These are phyloP conservation scores for Solanum lycopersicoides DNA, from an alignment of 257 asterid genomes.

Conservation along the genomic window DNA sequence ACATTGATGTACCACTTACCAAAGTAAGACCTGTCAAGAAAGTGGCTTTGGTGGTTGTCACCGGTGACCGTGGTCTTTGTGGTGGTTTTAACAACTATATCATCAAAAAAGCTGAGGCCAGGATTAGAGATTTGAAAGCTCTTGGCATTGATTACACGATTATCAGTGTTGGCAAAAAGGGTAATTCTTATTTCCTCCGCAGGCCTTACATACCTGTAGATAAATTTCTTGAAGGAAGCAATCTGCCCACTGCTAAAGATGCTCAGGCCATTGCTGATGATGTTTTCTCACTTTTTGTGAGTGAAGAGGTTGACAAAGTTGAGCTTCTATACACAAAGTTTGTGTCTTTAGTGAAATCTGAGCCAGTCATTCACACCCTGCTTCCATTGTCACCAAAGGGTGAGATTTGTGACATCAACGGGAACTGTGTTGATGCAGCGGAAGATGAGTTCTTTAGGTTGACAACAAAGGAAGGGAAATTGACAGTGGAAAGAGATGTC, in stretches of 20 bases:
- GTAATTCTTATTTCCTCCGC: conserved; percentile 57
- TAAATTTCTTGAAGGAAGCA: conserved; percentile 47
- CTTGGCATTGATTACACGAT: conserved; percentile 62
- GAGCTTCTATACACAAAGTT: conserved; percentile 87
- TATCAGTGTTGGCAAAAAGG: conserved; percentile 82
- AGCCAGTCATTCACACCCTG: conserved; percentile 76
- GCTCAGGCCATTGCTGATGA: conserved; percentile 91
- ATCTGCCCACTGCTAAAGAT: conserved; percentile 80
- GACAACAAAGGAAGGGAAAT: conserved; percentile 77
- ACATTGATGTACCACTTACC: conserved; percentile 69
- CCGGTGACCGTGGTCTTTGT: conserved; percentile 94
- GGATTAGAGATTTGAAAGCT: conserved; percentile 44
- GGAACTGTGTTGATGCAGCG: conserved; percentile 76
- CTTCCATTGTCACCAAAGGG: conserved; percentile 91
- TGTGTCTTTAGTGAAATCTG: conserved; percentile 73
- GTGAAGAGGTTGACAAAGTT: conserved; percentile 87
- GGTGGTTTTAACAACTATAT: conserved; percentile 71
- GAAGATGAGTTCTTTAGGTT: conserved; percentile 81
- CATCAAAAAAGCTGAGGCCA: conserved; percentile 57
- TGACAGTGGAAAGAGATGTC: conserved; percentile 72
- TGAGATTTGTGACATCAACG: conserved; percentile 81
- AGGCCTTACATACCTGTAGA: conserved; percentile 72
- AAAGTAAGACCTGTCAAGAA: conserved; percentile 72
- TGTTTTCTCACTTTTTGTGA: conserved; percentile 64
- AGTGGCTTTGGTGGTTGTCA: conserved; percentile 83